phyloP scores from a whole-genome alignment of 169 alveolate species.

The Babesia divergens region DNA sequence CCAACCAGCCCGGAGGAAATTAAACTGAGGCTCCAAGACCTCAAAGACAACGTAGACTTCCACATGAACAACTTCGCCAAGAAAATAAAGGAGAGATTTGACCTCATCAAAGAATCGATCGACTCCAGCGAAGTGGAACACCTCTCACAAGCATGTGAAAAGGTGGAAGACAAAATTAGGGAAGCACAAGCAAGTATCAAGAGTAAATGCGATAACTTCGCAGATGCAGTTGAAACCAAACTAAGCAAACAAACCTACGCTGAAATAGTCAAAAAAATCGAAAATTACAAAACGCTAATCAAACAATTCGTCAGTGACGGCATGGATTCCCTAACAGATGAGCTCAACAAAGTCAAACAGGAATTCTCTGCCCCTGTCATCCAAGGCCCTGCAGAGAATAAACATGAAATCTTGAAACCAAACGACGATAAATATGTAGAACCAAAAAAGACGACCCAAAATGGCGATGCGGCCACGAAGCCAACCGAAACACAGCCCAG shows the following conservation, averaged over 20 bases:
- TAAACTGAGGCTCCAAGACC: constrained; percentile 42
- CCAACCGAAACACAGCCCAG: background rate
- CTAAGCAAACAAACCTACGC: background rate
- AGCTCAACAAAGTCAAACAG: background rate
- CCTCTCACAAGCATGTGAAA: constrained; percentile 32
- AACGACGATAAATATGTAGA: no score
- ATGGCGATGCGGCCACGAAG: background rate
- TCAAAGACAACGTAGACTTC: constrained; percentile 55
- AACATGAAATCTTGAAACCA: background rate
- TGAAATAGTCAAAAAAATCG: background rate
- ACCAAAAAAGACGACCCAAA: background rate
- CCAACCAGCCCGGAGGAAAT: background rate
- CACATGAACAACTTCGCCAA: constrained; percentile 31
- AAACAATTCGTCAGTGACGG: constrained; percentile 50
- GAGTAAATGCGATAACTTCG: constrained; percentile 16
- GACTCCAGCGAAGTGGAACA: constrained; percentile 24
- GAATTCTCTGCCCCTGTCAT: constrained; percentile 16
- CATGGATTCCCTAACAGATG: constrained; percentile 10
- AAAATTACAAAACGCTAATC: constrained; percentile 4
- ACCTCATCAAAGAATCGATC: constrained; percentile 7
- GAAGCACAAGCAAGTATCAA: constrained; percentile 40
- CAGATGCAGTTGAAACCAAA: background rate
- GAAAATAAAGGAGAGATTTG: constrained; percentile 10
- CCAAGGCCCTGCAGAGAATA: background rate
- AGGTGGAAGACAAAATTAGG: constrained; percentile 41